These are phyloP conservation scores for Mikania micrantha DNA, from an alignment of 129 eudicot genomes.

Conservation along the genomic window DNA sequence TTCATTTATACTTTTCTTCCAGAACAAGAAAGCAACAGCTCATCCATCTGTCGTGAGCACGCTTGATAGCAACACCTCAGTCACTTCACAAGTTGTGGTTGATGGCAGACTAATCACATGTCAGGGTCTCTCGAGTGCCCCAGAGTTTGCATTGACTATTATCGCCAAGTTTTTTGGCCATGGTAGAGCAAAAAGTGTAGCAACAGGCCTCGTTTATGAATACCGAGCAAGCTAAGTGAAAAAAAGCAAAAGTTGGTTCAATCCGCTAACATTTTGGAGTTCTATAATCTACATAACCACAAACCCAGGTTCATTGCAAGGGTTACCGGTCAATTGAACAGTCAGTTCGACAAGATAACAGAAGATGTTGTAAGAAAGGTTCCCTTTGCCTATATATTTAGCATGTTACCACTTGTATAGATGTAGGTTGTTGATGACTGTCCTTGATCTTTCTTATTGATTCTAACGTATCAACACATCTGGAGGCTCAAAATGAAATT, in stretches of 20 bases:
- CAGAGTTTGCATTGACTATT: conserved; percentile 66
- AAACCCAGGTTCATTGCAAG: conserved; percentile 11
- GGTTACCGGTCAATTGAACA: conserved; percentile 10
- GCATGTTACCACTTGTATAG: neutral
- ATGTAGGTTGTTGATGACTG: no score
- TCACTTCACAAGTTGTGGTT: conserved; percentile 52
- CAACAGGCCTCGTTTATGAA: conserved; percentile 82
- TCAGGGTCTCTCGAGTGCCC: conserved; percentile 53
- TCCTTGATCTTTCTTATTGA: no score
- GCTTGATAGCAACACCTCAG: conserved; percentile 19
- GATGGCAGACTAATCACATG: conserved; percentile 81
- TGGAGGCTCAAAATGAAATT: no score
- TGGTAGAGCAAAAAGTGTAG: conserved; percentile 91
- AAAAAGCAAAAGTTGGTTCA: neutral
- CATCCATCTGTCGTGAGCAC: conserved; percentile 47
- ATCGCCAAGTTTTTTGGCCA: conserved; percentile 85
- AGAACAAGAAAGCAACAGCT: conserved; percentile 56
- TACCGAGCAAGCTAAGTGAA: conserved; percentile 50
- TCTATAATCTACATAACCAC: neutral
- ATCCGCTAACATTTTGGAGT: neutral
- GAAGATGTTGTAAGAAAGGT: conserved; percentile 3
- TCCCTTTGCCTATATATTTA: no score
- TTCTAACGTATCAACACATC: no score
- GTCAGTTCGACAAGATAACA: conserved; percentile 5
- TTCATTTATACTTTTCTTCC: neutral